Evolutionary conservation across 2,329 filamentous ascomycete genomes (phyloP).

Genomic region (Nothophoma quercina): DNA sequence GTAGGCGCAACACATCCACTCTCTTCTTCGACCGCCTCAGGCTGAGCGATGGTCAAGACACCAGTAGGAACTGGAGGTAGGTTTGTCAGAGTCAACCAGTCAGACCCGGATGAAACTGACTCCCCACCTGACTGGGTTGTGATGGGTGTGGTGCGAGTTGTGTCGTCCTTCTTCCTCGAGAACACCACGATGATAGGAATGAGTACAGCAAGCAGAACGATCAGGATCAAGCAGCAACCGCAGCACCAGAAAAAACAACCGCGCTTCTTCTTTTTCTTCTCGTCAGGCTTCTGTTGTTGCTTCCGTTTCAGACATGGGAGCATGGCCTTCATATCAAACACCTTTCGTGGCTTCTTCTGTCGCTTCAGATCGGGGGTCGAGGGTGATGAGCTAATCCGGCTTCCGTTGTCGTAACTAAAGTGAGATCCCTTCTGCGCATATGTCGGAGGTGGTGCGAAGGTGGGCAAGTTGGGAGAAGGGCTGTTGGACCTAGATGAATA

Average conservation of each 20-base stretch:
- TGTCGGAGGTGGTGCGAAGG: constrained; percentile 44
- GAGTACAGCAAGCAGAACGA: constrained; percentile 49
- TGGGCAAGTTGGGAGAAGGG: constrained; percentile 28
- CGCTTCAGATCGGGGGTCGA: constrained; percentile 34
- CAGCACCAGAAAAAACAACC: constrained; percentile 45
- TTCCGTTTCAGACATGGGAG: constrained; percentile 33
- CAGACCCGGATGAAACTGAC: constrained; percentile 36
- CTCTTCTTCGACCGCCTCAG: constrained; percentile 69
- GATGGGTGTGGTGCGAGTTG: constrained; percentile 18
- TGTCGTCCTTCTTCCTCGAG: constrained; percentile 51
- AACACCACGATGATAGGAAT: constrained; percentile 49
- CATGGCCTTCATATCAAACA: constrained; percentile 35
- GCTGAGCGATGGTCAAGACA: constrained; percentile 77
- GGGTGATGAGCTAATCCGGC: constrained; percentile 33
- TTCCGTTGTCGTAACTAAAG: constrained; percentile 36
- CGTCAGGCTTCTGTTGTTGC: constrained; percentile 20
- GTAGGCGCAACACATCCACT: constrained; percentile 74
- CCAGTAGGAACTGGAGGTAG: constrained; percentile 89
- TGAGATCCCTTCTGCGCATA: constrained; percentile 34
- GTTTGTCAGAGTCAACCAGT: constrained; percentile 84
- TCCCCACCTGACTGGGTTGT: constrained; percentile 24
- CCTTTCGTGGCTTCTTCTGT: constrained; percentile 43
- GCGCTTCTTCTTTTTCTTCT: constrained; percentile 41
- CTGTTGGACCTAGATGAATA: constrained; percentile 22
- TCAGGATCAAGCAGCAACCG: constrained; percentile 46